Base-by-base conservation (phyloP, 2,329 filamentous ascomycete genomes). In the Pseudogymnoascus sp. region DNA sequence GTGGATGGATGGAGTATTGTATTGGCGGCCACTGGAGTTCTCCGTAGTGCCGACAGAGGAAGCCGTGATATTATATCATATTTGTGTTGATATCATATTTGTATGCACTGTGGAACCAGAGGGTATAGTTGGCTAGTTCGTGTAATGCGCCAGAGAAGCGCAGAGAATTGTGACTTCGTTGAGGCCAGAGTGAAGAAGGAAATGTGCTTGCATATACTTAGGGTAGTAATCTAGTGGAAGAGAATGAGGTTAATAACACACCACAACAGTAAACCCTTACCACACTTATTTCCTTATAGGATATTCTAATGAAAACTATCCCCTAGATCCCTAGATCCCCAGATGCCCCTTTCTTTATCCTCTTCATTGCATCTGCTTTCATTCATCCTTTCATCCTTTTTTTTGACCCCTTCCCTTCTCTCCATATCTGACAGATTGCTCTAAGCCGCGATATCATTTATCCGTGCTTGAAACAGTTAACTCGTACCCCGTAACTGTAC, bases 361-460 rank as follows among this genome's bases (percentile, higher is more conserved):
- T 42, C 38, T 9, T 18, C 40, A 38, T 38, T 16, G n/a, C 9
- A 21, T 43, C 11, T 6, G 16, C 40, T 5, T 12, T 5, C 23
- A 12, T 16, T 53, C n/a, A 16, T 14, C 23, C 14, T 16, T 53
- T 31, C 14, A 2, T 18, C 23, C 25, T 16, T 53, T 12, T 4
- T n/a, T 16, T 53, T 12, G 3, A 5, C 14, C n/a, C 25, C 12
- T 34, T 9, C 46, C 25, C 11, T 56, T 9, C 11, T 18, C 5
- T 8, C 8, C 23, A 53, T 31, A 56, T 34, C 49, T 34, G 49
- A 56, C 25, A 56, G 49, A 56, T 56, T 34, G 28, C 25, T 56
- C 49, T 56, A 56, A 56, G 28, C 49, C 46, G 49, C 49, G 49
- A 34, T 56, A 56, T 56, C 21, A 34, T 56, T 56, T 56, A 56